A percentile compares a stretch with the other conserved stretches of the same genome.
These are phyloP conservation scores for Umbelopsis sp. DNA, from an alignment of 371 early-diverging fungal species.

Conservation along the genomic window DNA sequence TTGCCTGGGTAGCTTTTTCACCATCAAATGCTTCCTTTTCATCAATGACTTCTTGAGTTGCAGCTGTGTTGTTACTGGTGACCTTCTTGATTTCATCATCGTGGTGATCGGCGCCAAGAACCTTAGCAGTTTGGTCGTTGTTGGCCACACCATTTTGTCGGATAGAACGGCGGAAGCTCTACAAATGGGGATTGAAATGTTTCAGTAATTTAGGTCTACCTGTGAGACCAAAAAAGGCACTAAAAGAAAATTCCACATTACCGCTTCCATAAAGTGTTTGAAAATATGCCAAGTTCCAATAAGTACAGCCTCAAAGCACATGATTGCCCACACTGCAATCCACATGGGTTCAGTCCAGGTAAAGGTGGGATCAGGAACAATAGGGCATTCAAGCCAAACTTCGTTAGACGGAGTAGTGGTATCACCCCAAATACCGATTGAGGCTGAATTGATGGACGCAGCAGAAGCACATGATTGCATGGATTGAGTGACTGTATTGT, in stretches of 20 bases:
- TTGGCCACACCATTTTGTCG: neutral
- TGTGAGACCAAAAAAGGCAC: too few relatives aligned
- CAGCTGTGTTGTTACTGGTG: neutral
- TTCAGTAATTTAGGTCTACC: too few relatives aligned
- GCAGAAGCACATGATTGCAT: conserved; percentile 47
- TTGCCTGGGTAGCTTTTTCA: conserved; percentile 16
- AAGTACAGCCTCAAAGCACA: conserved; percentile 42
- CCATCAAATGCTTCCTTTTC: neutral
- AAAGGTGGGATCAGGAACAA: conserved; percentile 45
- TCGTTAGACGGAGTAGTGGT: conserved; percentile 10
- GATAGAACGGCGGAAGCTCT: neutral
- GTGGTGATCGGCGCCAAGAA: neutral
- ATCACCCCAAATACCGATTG: conserved; percentile 41
- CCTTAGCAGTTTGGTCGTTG: neutral
- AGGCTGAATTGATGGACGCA: conserved; percentile 27
- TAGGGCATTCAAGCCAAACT: conserved; percentile 61
- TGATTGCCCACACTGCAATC: conserved; percentile 54
- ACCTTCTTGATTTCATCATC: conserved; percentile 3
- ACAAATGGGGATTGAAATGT: neutral
- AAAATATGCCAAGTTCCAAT: conserved; percentile 53
- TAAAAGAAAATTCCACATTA: neutral
- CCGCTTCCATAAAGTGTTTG: conserved; percentile 34
- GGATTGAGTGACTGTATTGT: conserved; percentile 48
- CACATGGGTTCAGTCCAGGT: conserved; percentile 64
- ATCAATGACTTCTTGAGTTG: neutral